These are phyloP conservation scores for Prunella vulgaris DNA, from an alignment of 257 asterid species.

Conservation along the genomic window DNA sequence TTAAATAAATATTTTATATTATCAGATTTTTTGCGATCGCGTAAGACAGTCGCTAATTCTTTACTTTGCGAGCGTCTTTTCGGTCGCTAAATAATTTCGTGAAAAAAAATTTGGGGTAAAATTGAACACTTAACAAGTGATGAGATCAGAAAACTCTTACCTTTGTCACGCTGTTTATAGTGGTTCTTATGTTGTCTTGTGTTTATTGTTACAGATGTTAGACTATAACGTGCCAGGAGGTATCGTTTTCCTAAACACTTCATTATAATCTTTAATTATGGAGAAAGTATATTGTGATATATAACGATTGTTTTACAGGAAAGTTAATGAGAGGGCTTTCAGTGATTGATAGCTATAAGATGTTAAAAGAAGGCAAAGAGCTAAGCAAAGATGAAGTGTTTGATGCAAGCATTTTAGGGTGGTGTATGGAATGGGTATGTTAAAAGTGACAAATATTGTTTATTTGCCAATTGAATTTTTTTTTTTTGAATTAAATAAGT, in stretches of 20 bases:
- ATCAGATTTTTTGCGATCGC: too few relatives aligned
- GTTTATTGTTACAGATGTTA: neutral
- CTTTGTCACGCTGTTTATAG: neutral
- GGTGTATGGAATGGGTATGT: slow-evolving; percentile 93
- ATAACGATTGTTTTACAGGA: slow-evolving; percentile 52
- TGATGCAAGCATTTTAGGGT: slow-evolving; percentile 64
- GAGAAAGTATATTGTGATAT: too few relatives aligned
- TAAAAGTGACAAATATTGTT: neutral
- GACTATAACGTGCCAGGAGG: slow-evolving; percentile 14
- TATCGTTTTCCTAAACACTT: slow-evolving; percentile 6
- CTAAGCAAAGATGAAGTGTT: slow-evolving; percentile 55
- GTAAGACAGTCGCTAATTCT: too few relatives aligned
- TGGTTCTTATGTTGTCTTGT: neutral
- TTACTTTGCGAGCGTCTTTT: too few relatives aligned
- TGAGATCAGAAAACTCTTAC: too few relatives aligned
- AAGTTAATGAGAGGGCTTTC: slow-evolving; percentile 76
- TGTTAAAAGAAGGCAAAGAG: slow-evolving; percentile 59
- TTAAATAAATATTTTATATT: too few relatives aligned
- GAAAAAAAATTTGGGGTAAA: too few relatives aligned
- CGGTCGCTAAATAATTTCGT: too few relatives aligned
- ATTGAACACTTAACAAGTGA: too few relatives aligned
- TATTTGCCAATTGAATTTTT: neutral
- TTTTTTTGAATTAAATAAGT: neutral
- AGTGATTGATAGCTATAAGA: slow-evolving; percentile 70
- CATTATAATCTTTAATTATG: too few relatives aligned